A percentile compares a stretch with the other conserved stretches of the same genome.
Evolutionary conservation across 768 basidiomycete genomes (phyloP).

Genomic region (Auricularia cornea): DNA sequence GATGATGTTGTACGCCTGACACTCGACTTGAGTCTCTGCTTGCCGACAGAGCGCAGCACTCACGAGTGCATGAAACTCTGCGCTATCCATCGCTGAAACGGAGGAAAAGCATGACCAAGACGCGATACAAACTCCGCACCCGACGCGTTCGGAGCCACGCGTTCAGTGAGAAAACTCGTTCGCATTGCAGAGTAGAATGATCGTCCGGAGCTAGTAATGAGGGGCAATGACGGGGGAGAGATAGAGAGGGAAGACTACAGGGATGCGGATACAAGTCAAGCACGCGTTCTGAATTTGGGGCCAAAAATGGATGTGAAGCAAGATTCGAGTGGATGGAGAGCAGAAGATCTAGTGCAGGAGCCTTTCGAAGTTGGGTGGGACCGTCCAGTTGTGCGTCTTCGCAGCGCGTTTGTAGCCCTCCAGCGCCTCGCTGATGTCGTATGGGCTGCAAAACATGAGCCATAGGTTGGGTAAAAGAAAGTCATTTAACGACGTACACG

Average conservation of each 20-base stretch:
- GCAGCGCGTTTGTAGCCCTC: constrained; percentile 61
- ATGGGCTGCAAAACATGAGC: constrained; percentile 21
- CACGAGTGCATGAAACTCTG: constrained; percentile 56
- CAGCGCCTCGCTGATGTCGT: constrained; percentile 49
- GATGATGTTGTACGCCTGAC: constrained; percentile 64
- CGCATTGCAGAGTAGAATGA: no score
- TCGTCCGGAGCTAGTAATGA: no score
- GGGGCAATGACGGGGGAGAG: no score
- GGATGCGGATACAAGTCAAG: no score
- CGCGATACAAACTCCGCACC: no score
- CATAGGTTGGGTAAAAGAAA: not conserved
- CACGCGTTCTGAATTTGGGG: no score
- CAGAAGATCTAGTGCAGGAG: not conserved
- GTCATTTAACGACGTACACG: constrained; percentile 23
- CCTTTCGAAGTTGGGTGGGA: no score
- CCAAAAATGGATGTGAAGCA: no score
- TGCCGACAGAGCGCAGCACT: constrained; percentile 13
- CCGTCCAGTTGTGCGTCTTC: constrained; percentile 51
- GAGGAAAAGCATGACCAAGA: not conserved
- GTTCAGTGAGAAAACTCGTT: no score
- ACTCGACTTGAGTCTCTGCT: not conserved
- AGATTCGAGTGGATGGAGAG: no score
- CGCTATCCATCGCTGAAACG: constrained; percentile 44
- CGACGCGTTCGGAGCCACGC: no score
- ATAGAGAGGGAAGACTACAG: no score